Percentiles rank a stretch among this genome's conserved stretches.
Conservation (phyloP, 2,329 filamentous ascomycete species). For the Alternaria brassicicola region DNA sequence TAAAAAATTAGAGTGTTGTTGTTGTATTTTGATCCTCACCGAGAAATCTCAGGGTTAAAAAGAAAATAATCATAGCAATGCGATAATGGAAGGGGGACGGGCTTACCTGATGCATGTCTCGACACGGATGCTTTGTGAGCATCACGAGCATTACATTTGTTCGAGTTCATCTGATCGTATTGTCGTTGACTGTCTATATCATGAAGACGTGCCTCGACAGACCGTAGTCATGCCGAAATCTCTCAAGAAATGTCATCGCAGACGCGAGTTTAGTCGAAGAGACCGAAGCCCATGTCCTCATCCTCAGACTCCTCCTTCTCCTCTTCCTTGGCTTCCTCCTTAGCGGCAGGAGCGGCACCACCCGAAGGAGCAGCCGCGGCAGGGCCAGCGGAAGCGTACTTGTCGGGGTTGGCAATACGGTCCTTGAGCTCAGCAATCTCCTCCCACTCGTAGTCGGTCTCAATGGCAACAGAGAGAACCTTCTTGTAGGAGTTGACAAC, state of each 20-base stretch:
- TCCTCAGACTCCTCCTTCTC: constrained; percentile 65
- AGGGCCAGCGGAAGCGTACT: constrained; percentile 85
- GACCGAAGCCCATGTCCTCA: constrained; percentile 61
- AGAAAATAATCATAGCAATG: constrained; percentile 63
- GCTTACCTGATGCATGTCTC: constrained; percentile 44
- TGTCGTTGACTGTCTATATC: constrained; percentile 42
- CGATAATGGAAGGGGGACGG: constrained; percentile 6
- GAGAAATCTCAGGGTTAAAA: constrained; percentile 69
- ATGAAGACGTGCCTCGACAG: constrained; percentile 35
- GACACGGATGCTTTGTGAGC: constrained; percentile 24
- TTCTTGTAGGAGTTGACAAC: constrained; percentile 99
- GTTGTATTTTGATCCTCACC: constrained; percentile 67
- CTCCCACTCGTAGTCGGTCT: constrained; percentile 91
- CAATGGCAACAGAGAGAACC: constrained; percentile 82
- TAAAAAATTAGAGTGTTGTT: constrained; percentile 75
- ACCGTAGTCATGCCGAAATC: constrained; percentile 24
- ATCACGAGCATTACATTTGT: constrained; percentile 30
- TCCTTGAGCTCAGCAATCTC: constrained; percentile 99
- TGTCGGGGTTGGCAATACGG: constrained; percentile 98
- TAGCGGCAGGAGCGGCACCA: constrained; percentile 54
- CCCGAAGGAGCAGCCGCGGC: constrained; percentile 61
- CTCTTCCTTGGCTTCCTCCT: constrained; percentile 59
- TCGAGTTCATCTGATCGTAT: constrained; percentile 43
- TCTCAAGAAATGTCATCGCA: constrained; percentile 28
- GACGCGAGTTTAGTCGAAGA: constrained; percentile 56